Evolutionary conservation across 768 basidiomycete genomes (phyloP).

Genomic region (Phaffia australis): DNA sequence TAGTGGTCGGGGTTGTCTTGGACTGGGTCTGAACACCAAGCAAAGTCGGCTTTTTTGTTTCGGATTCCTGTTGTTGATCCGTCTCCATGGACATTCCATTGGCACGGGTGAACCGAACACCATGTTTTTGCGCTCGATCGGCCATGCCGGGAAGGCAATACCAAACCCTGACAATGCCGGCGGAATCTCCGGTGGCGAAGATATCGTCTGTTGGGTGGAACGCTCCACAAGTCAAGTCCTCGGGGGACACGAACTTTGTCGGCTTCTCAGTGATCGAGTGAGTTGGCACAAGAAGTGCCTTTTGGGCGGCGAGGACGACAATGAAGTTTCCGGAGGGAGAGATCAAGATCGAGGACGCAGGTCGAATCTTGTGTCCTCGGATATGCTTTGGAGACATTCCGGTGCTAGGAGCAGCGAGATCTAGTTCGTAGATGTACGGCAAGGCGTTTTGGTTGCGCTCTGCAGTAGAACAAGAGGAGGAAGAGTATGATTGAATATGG

Average conservation of each 20-base stretch:
- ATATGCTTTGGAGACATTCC: conserved; percentile 6
- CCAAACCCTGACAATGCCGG: conserved; percentile 80
- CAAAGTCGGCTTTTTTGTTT: background rate
- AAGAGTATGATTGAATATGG: conserved; percentile 13
- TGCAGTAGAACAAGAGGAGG: background rate
- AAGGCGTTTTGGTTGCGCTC: conserved; percentile 10
- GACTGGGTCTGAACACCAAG: conserved; percentile 6
- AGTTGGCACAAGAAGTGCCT: conserved; percentile 31
- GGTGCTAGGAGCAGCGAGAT: background rate
- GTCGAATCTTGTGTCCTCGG: conserved; percentile 38
- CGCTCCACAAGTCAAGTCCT: conserved; percentile 11
- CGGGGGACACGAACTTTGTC: conserved; percentile 43
- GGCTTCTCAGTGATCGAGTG: conserved; percentile 36
- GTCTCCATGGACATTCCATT: background rate
- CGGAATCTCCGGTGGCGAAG: conserved; percentile 85
- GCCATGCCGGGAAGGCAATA: conserved; percentile 57
- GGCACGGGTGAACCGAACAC: background rate
- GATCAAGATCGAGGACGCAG: conserved; percentile 32
- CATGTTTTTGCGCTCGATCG: background rate
- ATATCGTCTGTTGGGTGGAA: conserved; percentile 50
- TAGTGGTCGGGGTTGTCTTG: conserved; percentile 62
- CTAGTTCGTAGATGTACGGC: conserved; percentile 20
- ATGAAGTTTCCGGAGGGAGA: conserved; percentile 34
- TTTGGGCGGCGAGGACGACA: conserved; percentile 33
- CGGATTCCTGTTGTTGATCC: background rate